Evolutionary conservation across 148 eudicot species (phyloP).

Genomic region (Chenopodium suecicum): DNA sequence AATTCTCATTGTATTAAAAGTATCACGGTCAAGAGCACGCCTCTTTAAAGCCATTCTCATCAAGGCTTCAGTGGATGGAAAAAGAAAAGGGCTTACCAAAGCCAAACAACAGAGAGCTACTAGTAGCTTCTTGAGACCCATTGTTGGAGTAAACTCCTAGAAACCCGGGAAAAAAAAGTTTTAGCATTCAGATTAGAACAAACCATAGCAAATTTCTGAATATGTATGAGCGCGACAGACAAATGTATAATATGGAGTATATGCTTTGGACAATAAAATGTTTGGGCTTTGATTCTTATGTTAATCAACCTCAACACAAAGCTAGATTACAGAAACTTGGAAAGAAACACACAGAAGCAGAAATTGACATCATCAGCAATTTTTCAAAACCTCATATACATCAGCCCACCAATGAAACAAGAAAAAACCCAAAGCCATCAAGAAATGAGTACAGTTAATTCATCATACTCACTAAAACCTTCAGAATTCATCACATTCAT

Average conservation of each 20-base stretch:
- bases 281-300: background rate
- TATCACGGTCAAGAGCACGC: conserved; percentile 51
- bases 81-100: conserved; percentile 37
- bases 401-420: background rate
- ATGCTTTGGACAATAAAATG: background rate
- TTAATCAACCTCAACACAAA: background rate
- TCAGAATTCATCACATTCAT: background rate
- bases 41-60: conserved; percentile 60
- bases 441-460: background rate
- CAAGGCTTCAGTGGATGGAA: conserved; percentile 47
- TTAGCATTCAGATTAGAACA: background rate
- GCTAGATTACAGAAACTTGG: background rate
- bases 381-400: background rate
- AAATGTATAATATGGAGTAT: background rate
- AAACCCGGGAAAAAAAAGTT: background rate
- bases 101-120: conserved; percentile 40
- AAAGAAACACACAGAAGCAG: background rate
- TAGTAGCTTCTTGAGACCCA: conserved; percentile 42
- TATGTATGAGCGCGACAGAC: background rate
- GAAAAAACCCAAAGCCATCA: background rate
- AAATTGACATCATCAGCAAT: background rate
- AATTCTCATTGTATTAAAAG: conserved; percentile 49
- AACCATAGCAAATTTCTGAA: background rate
- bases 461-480: background rate
- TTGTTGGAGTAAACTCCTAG: conserved; percentile 31